Evolutionary conservation across 805 yeast species (phyloP).

Genomic region (Candida silvatica): DNA sequence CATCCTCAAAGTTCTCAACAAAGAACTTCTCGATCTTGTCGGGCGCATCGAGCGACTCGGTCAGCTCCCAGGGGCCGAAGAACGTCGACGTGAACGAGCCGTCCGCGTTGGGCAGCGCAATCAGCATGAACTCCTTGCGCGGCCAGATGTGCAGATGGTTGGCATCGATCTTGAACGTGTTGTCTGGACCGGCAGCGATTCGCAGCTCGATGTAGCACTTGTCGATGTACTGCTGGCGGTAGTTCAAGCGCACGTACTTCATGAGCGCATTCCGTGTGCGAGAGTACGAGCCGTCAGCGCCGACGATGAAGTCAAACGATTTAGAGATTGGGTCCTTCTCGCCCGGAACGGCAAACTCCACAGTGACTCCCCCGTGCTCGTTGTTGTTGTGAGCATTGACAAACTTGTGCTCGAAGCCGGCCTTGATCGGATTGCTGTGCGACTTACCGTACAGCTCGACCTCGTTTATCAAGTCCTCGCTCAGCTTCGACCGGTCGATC

Average conservation of each 20-base stretch:
- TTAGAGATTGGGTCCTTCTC: conserved; percentile 3
- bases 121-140: conserved; percentile 74
- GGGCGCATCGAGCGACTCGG: conserved; percentile 41
- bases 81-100: conserved; percentile 87
- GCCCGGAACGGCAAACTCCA: conserved; percentile 4
- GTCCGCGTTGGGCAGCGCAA: conserved; percentile 78
- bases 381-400: conserved; percentile 28
- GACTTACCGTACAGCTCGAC: conserved; percentile 34
- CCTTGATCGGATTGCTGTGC: conserved; percentile 22
- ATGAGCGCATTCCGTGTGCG: conserved; percentile 63
- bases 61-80: conserved; percentile 70
- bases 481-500: conserved; percentile 67
- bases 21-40: conserved; percentile 44
- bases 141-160: conserved; percentile 94
- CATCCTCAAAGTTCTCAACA: conserved; percentile 61
- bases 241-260: conserved; percentile 59
- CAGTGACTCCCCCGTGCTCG: conserved; percentile 6
- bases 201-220: conserved; percentile 75
- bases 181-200: conserved; percentile 48
- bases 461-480: conserved; percentile 57
- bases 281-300: conserved; percentile 84
- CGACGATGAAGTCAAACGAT: conserved; percentile 55
- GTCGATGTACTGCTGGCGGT: conserved; percentile 69
- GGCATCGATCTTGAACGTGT: conserved; percentile 47
- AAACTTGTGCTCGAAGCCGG: conserved; percentile 52